Evolutionary conservation across 2,329 filamentous ascomycete species (phyloP), one percentile per base, ranked within the genome.

Genomic region (Colletotrichum agaves): DNA sequence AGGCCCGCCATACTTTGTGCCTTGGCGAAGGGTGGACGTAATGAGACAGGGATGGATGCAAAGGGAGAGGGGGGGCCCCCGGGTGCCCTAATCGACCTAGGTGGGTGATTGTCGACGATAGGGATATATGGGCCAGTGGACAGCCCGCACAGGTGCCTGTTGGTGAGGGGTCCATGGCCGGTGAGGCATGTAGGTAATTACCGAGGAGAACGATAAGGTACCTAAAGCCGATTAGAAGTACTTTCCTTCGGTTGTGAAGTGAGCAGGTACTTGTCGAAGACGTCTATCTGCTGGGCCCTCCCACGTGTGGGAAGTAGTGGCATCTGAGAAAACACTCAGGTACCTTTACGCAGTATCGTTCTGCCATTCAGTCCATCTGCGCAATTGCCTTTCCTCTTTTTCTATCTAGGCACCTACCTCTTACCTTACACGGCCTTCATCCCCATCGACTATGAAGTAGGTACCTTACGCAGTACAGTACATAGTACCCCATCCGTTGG

Each of bases 291-390:
- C 35, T 43, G 17, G 37, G 5, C 31, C 31, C 47, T 68, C 53
- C 61, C 65, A 65, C 65, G 65, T 65, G 65, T 44, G n/a, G 53
- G 21, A 68, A 56, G 63, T 31, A 67, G 53, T 67, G 53, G 61
- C 47, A 68, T 33, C 61, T 55, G 64, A 44, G 33, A 39, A 55
- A 64, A 64, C 61, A 67, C 52, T 52, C 47, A 50, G 46, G 46
- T 21, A 49, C 13, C 21, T 13, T 23, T 11, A 49, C 63, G n/a
- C 12, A 21, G n/a, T 37, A 15, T 8, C 46, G 21, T 4, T 49
- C 46, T 49, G 46, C 46, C 46, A 15, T 33, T 21, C 52, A 41
- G 12, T 3, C 46, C 21, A 23, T 52, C 49, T 53, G 31, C 37
- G 49, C 49, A 53, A 17, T 19, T 53, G 17, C 49, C 27, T 53